Conservation (phyloP, 257 asterid species). For the Solanum virginianum region DNA sequence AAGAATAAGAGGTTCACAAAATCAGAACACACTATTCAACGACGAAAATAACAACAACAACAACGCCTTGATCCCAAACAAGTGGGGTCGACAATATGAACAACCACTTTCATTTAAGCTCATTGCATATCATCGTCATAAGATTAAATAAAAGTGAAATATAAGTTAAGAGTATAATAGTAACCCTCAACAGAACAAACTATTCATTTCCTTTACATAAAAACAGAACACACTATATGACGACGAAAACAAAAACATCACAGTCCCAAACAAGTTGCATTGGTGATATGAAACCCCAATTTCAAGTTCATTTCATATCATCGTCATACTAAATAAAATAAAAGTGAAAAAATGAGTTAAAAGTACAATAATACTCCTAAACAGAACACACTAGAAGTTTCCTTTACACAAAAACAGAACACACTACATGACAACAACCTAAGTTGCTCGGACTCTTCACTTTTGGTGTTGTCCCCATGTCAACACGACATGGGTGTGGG, state of each 20-base stretch:
- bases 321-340: neutral
- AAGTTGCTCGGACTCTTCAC: no score
- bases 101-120: neutral
- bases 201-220: neutral
- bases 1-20: slow-evolving; percentile 1
- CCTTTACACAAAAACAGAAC: neutral
- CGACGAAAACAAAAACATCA: neutral
- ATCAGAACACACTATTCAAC: neutral
- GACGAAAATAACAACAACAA: neutral
- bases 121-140: neutral
- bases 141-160: neutral
- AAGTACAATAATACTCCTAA: neutral
- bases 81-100: neutral
- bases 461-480: no score
- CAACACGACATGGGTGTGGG: no score
- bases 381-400: slow-evolving; percentile 1
- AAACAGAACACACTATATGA: neutral
- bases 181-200: neutral
- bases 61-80: neutral
- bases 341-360: neutral
- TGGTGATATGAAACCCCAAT: no score
- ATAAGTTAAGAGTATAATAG: neutral
- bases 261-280: no score
- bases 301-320: neutral
- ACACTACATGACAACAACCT: neutral